A percentile compares a stretch with the other conserved stretches of the same genome.
Conservation (phyloP, 352 stramenopile genomes). For the Phytophthora vignae region DNA sequence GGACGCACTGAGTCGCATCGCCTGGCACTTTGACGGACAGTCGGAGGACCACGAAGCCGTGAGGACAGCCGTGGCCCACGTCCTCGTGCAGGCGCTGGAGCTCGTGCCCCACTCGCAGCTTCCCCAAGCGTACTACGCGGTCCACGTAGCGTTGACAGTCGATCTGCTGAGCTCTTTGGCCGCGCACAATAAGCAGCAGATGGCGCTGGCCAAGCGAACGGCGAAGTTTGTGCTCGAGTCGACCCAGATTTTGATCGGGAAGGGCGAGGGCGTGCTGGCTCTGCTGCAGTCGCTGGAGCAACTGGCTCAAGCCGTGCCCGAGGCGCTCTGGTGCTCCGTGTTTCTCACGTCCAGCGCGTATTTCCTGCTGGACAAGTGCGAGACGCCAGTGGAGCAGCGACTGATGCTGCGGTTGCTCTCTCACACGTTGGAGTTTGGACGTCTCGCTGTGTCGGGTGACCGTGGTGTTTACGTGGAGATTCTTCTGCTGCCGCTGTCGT, state of each 20-base stretch:
- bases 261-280: slow-evolving; percentile 44
- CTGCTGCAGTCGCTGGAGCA: slow-evolving; percentile 56
- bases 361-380: slow-evolving; percentile 40
- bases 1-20: slow-evolving; percentile 47
- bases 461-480: slow-evolving; percentile 65
- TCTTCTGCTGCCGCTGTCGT: slow-evolving; percentile 64
- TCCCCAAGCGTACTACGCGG: slow-evolving; percentile 33
- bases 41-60: slow-evolving; percentile 7
- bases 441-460: background rate
- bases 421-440: slow-evolving; percentile 38
- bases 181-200: slow-evolving; percentile 8
- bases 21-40: slow-evolving; percentile 46
- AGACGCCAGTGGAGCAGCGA: slow-evolving; percentile 46
- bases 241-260: slow-evolving; percentile 36
- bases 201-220: slow-evolving; percentile 19
- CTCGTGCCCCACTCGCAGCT: slow-evolving; percentile 40
- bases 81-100: slow-evolving; percentile 48
- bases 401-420: slow-evolving; percentile 52
- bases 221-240: slow-evolving; percentile 30
- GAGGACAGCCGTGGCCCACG: slow-evolving; percentile 4
- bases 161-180: slow-evolving; percentile 45
- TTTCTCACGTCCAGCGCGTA: slow-evolving; percentile 52
- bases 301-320: slow-evolving; percentile 35
- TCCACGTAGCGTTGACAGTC: slow-evolving; percentile 48
- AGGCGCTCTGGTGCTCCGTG: slow-evolving; percentile 45